These are phyloP conservation scores for Shiraia sp. DNA, from an alignment of 2,329 filamentous ascomycete species.

Conservation along the genomic window DNA sequence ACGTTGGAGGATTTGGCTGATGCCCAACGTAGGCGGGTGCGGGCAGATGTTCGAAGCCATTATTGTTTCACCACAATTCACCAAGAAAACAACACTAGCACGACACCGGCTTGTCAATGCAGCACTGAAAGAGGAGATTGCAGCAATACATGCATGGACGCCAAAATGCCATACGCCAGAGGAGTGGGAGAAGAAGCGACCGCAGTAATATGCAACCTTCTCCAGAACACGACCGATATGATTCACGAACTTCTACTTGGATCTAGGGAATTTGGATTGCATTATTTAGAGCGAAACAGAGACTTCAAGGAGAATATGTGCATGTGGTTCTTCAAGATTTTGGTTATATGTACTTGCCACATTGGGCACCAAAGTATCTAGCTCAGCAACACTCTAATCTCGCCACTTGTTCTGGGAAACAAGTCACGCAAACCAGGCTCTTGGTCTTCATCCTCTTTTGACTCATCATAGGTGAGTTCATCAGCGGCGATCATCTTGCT, in stretches of 20 bases:
- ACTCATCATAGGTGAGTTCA: constrained; percentile 49
- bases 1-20: constrained; percentile 13
- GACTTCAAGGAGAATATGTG: neutral
- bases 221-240: neutral
- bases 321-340: neutral
- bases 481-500: constrained; percentile 63
- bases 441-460: constrained; percentile 44
- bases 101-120: constrained; percentile 85
- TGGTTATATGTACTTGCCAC: neutral
- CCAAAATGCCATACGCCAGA: constrained; percentile 91
- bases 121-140: constrained; percentile 83
- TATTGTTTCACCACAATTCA: constrained; percentile 62
- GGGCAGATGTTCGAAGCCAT: constrained; percentile 72
- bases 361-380: constrained; percentile 34
- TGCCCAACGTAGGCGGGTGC: constrained; percentile 60
- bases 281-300: neutral
- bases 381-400: constrained; percentile 66
- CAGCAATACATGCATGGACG: constrained; percentile 91
- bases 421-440: constrained; percentile 54
- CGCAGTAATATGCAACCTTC: constrained; percentile 20
- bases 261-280: neutral
- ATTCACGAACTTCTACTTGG: constrained; percentile 1
- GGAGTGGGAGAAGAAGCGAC: constrained; percentile 76
- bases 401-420: constrained; percentile 66
- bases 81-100: constrained; percentile 70